A percentile compares a stretch with the other conserved stretches of the same genome.
Evolutionary conservation across 2,329 filamentous ascomycete species (phyloP).

Genomic region (Penicillium paneum): DNA sequence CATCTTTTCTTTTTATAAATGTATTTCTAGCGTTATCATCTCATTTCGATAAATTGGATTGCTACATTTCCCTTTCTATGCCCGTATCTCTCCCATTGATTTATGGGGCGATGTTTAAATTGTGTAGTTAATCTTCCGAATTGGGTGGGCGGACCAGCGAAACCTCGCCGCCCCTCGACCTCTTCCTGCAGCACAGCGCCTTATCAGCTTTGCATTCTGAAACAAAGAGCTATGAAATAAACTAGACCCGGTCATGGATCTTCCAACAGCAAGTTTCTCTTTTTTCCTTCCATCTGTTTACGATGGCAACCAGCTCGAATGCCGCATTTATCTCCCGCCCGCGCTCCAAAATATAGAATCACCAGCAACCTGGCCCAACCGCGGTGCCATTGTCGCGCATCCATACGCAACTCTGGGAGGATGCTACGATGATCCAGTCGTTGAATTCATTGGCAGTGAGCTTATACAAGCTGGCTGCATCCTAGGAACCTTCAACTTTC

Average conservation of each 20-base stretch:
- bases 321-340: conserved; percentile 74
- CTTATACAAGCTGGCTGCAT: conserved; percentile 69
- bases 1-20: too few relatives aligned
- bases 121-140: not conserved
- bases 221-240: not conserved
- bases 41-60: not conserved
- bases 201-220: not conserved
- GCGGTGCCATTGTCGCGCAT: conserved; percentile 72
- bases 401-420: conserved; percentile 89
- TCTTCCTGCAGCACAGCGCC: not conserved
- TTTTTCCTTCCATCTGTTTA: conserved; percentile 83
- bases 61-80: not conserved
- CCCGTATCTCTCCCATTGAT: not conserved
- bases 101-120: not conserved
- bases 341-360: conserved; percentile 22
- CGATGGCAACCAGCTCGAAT: conserved; percentile 72
- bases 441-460: conserved; percentile 62
- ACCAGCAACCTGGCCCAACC: conserved; percentile 35
- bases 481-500: conserved; percentile 88
- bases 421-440: conserved; percentile 75
- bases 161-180: not conserved
- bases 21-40: not conserved
- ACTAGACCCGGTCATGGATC: conserved; percentile 38
- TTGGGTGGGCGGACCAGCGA: not conserved
- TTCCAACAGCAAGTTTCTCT: conserved; percentile 44